Conservation (phyloP, 2,329 filamentous ascomycete genomes). For the Dactylella cylindrospora region DNA sequence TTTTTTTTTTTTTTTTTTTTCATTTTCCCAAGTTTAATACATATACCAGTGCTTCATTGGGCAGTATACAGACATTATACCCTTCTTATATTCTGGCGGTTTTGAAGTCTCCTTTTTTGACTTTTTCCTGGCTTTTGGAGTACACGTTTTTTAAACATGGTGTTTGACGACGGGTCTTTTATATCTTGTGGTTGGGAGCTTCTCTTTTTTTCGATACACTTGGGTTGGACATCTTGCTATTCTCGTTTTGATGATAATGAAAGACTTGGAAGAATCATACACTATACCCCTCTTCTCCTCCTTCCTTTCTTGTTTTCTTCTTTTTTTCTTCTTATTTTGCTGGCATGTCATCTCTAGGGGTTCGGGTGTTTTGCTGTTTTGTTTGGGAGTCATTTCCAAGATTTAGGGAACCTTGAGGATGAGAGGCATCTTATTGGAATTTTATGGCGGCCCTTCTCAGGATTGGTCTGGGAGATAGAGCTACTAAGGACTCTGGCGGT, state of each 20-base stretch:
- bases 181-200: slow-evolving; percentile 19
- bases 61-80: slow-evolving; percentile 7
- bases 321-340: slow-evolving; percentile 15
- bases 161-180: slow-evolving; percentile 44
- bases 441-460: no score
- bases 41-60: slow-evolving; percentile 32
- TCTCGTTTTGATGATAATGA: slow-evolving; percentile 25
- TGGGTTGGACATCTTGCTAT: not conserved
- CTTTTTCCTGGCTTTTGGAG: no score
- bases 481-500: no score
- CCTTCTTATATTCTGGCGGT: slow-evolving; percentile 12
- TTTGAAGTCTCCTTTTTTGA: slow-evolving; percentile 15
- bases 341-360: slow-evolving; percentile 21
- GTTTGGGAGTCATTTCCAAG: no score
- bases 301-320: slow-evolving; percentile 38
- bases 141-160: no score
- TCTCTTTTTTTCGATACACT: not conserved
- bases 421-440: slow-evolving; percentile 36
- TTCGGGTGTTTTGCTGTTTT: slow-evolving; percentile 26
- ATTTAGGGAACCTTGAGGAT: slow-evolving; percentile 39
- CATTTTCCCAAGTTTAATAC: not conserved
- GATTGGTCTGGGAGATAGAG: no score
- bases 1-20: slow-evolving; percentile 7
- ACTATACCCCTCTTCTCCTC: slow-evolving; percentile 19
- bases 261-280: slow-evolving; percentile 45